These are phyloP conservation scores for Eruca vesicaria DNA, from an alignment of 441 rosid genomes.

Conservation along the genomic window DNA sequence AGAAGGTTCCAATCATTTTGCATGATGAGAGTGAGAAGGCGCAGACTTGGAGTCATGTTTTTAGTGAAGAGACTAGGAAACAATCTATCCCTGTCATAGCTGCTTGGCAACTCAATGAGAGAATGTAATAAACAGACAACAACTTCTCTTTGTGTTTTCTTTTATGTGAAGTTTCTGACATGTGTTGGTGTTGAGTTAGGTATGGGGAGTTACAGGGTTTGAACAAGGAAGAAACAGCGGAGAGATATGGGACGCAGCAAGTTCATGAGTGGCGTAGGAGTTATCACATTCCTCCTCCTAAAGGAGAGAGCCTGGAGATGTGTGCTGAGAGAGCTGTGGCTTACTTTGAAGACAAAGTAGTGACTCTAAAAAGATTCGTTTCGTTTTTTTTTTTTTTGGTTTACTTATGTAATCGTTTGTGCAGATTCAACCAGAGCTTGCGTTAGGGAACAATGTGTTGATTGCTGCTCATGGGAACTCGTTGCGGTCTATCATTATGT, in stretches of 20 bases:
- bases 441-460: conserved; percentile 73
- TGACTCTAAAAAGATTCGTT: too few species aligned
- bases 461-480: conserved; percentile 94
- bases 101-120: conserved; percentile 88
- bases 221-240: conserved; percentile 85
- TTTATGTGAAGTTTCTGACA: too few species aligned
- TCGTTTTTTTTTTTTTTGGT: too few species aligned
- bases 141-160: too few species aligned
- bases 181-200: conserved; percentile 42
- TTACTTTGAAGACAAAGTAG: conserved; percentile 67
- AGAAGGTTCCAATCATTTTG: conserved; percentile 79
- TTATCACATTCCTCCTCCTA: conserved; percentile 82
- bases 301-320: conserved; percentile 41
- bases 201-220: conserved; percentile 89
- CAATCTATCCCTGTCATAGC: conserved; percentile 77
- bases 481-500: conserved; percentile 87
- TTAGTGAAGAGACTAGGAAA: conserved; percentile 69
- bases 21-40: conserved; percentile 74
- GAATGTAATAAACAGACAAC: conserved; percentile 42
- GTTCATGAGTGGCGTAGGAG: conserved; percentile 94
- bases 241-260: conserved; percentile 75
- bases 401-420: too few species aligned
- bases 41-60: conserved; percentile 67
- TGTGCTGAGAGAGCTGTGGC: conserved; percentile 79
- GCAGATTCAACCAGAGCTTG: conserved; percentile 84